Percentiles rank a stretch among this genome's conserved stretches.
Conservation (phyloP, 2,329 filamentous ascomycete species). For the Clarireedia monteithiana region DNA sequence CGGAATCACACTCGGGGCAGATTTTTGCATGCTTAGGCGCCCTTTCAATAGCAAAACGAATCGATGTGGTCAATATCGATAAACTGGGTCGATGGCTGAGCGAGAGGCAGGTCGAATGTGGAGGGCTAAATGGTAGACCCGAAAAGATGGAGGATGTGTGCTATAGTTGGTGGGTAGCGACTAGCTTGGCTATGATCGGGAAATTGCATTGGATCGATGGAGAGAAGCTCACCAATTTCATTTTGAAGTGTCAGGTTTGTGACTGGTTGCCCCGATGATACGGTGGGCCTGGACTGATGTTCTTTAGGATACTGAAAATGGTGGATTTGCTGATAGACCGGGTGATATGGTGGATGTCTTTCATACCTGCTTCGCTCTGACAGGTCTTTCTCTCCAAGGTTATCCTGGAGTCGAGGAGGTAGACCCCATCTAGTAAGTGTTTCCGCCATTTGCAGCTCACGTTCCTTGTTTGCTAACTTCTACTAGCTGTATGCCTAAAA, state of each 20-base stretch:
- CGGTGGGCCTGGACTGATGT: conserved; percentile 39
- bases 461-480: conserved; percentile 12
- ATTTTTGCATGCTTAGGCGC: conserved; percentile 92
- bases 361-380: conserved; percentile 84
- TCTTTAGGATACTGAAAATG: conserved; percentile 75
- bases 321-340: conserved; percentile 83
- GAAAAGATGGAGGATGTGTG: conserved; percentile 96
- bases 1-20: conserved; percentile 91
- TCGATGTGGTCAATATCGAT: conserved; percentile 77
- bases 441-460: no score
- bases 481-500: conserved; percentile 61
- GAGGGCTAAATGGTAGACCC: conserved; percentile 86
- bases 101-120: conserved; percentile 79
- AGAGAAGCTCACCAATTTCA: conserved; percentile 70
- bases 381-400: conserved; percentile 76
- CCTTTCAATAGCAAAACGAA: conserved; percentile 70
- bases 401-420: conserved; percentile 71
- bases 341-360: conserved; percentile 97
- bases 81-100: conserved; percentile 84
- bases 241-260: conserved; percentile 68
- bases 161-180: conserved; percentile 98
- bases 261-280: conserved; percentile 49
- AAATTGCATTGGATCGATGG: conserved; percentile 90
- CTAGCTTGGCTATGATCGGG: conserved; percentile 82
- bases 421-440: conserved; percentile 73